A percentile compares a stretch with the other conserved stretches of the same genome.
Evolutionary conservation across 1,284 basidiomycete species (phyloP).

Genomic region (Phellinidium pouzarii): DNA sequence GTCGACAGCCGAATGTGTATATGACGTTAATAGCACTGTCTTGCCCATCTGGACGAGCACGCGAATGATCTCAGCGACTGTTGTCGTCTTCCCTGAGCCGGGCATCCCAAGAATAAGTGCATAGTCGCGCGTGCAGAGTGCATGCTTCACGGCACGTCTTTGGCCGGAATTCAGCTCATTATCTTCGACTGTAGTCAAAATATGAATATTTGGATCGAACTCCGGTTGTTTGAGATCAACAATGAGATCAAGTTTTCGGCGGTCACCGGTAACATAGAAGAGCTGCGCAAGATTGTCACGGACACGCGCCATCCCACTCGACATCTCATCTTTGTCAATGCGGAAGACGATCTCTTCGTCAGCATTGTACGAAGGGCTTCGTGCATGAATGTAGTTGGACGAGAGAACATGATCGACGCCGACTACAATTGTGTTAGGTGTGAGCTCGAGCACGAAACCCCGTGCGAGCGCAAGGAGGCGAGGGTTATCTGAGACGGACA

Average conservation of each 20-base stretch:
- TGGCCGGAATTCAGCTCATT: constrained; percentile 70
- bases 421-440: constrained; percentile 57
- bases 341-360: constrained; percentile 55
- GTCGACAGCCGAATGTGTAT: constrained; percentile 97
- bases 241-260: constrained; percentile 60
- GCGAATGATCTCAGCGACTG: constrained; percentile 85
- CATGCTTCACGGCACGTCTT: constrained; percentile 63
- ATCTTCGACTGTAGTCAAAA: constrained; percentile 19
- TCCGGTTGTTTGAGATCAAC: constrained; percentile 75
- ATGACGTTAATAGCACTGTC: constrained; percentile 83
- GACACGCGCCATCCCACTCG: constrained; percentile 80
- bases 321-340: constrained; percentile 91
- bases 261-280: constrained; percentile 75
- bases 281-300: constrained; percentile 86
- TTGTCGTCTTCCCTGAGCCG: constrained; percentile 96
- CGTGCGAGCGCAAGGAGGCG: constrained; percentile 76
- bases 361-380: constrained; percentile 13
- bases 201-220: constrained; percentile 41
- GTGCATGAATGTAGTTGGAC: constrained; percentile 35
- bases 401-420: constrained; percentile 81
- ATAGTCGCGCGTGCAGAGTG: constrained; percentile 81
- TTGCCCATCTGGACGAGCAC: constrained; percentile 77
- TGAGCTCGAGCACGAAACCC: constrained; percentile 78
- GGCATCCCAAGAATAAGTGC: constrained; percentile 95
- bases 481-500: constrained; percentile 72